Percentiles rank a stretch among this genome's conserved stretches.
These are phyloP conservation scores for Brassica napus DNA, from an alignment of 345 rosid genomes.

Conservation along the genomic window Da-Ae NC_063442.1:44715001-44715500, in stretches of 20 bases:
- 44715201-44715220: not conserved
- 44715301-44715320: not conserved
- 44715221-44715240: not conserved
- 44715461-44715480: not conserved
- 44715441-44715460: not conserved
- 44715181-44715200: slow-evolving; percentile 6
- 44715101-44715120: not conserved
- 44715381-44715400: slow-evolving; percentile 83
- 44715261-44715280: no score
- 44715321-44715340: slow-evolving; percentile 8
- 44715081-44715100: not conserved
- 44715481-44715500: not conserved
- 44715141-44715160: not conserved
- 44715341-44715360: not conserved
- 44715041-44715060: no score
- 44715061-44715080: no score
- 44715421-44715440: slow-evolving; percentile 65
- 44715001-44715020: no score
- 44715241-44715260: not conserved
- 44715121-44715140: not conserved
- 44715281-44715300: not conserved
- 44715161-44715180: no score
- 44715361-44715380: slow-evolving; percentile 44
- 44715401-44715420: slow-evolving; percentile 57
- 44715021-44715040: no score